Evolutionary conservation across 2,329 filamentous ascomycete species (phyloP).

Genomic region (Calonectria hongkongensis): DNA sequence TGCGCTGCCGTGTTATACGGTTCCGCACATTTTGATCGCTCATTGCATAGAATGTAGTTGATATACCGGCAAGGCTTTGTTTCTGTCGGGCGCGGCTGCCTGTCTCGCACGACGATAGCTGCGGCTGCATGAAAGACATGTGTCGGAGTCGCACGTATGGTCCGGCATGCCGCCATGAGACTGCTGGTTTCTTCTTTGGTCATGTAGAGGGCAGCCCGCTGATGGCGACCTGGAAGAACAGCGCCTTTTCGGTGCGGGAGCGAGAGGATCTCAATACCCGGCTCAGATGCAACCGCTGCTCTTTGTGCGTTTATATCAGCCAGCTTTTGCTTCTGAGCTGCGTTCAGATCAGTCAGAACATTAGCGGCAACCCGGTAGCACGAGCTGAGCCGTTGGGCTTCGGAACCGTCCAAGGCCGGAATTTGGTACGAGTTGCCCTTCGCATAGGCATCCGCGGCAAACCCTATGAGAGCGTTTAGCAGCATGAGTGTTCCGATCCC

Average conservation of each 20-base stretch:
- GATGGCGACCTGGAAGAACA: slow-evolving; percentile 48
- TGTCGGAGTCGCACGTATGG: slow-evolving; percentile 51
- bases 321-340: not conserved
- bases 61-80: slow-evolving; percentile 52
- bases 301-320: slow-evolving; percentile 27
- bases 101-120: slow-evolving; percentile 54
- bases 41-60: slow-evolving; percentile 59
- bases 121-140: slow-evolving; percentile 60
- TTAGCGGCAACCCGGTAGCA: slow-evolving; percentile 36
- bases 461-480: slow-evolving; percentile 56
- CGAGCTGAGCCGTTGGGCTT: slow-evolving; percentile 42
- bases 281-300: slow-evolving; percentile 18
- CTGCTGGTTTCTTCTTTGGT: slow-evolving; percentile 39
- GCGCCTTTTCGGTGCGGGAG: slow-evolving; percentile 50
- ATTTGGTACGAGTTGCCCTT: slow-evolving; percentile 33
- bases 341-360: rapidly evolving
- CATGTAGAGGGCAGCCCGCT: slow-evolving; percentile 51
- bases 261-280: not conserved
- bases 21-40: slow-evolving; percentile 49
- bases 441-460: slow-evolving; percentile 50
- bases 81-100: slow-evolving; percentile 34
- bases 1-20: slow-evolving; percentile 53
- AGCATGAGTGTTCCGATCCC: slow-evolving; percentile 62
- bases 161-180: slow-evolving; percentile 48
- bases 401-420: slow-evolving; percentile 48